Percentiles rank a stretch among this genome's conserved stretches.
Conservation (phyloP, 2,329 filamentous ascomycete species). For the Fusarium brevicatenulatum region DNA sequence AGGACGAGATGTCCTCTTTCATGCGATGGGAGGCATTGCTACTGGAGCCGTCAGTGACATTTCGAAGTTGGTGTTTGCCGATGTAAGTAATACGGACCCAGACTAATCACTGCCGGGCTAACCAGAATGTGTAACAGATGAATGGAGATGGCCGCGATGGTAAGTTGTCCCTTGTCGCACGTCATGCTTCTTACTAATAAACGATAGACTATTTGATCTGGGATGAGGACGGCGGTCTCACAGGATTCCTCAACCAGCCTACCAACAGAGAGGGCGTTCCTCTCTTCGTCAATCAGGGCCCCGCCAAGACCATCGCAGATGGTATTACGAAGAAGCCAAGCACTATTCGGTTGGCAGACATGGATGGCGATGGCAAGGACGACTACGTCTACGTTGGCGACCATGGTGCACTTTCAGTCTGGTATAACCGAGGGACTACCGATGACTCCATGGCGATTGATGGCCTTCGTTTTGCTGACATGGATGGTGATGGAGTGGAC, state of each 20-base stretch:
- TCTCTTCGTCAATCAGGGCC: not conserved
- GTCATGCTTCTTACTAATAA: accelerated
- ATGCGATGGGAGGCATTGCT: constrained; percentile 1
- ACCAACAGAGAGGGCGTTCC: constrained; percentile 10
- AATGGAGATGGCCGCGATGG: constrained; percentile 19
- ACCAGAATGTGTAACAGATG: not conserved
- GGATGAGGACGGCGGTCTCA: constrained; percentile 10
- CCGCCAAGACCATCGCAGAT: constrained; percentile 3
- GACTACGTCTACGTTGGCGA: constrained; percentile 36
- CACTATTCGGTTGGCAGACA: constrained; percentile 31
- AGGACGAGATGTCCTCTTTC: not conserved
- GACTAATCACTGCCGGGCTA: not conserved
- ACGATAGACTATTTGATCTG: constrained; percentile 14
- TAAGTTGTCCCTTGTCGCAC: accelerated
- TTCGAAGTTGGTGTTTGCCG: not conserved
- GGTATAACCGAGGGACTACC: constrained; percentile 8
- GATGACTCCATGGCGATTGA: constrained; percentile 5
- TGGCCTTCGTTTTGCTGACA: constrained; percentile 13
- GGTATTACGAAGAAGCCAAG: constrained; percentile 13
- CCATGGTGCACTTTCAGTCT: constrained; percentile 38
- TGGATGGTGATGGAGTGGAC: constrained; percentile 17
- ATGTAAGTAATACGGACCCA: not conserved
- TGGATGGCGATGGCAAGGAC: constrained; percentile 28
- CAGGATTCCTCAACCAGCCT: constrained; percentile 15
- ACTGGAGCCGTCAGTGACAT: not conserved